Percentiles rank a stretch among this genome's conserved stretches.
Conservation (phyloP, 2,329 filamentous ascomycete genomes). For the Aspergillus ochraceus region DNA sequence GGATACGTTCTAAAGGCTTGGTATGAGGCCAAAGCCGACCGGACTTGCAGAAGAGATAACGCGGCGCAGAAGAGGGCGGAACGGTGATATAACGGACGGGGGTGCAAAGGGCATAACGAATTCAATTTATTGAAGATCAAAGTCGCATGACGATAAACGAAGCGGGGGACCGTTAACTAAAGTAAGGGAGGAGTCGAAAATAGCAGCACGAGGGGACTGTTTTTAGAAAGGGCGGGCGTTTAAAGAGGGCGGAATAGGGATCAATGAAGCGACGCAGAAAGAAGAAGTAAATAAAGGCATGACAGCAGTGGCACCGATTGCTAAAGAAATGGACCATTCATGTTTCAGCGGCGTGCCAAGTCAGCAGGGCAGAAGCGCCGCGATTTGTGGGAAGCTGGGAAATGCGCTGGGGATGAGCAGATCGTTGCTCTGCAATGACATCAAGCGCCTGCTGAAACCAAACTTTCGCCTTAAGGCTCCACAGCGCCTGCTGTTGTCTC, state of each 20-base stretch:
- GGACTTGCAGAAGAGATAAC: background rate
- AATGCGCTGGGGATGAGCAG: constrained; percentile 24
- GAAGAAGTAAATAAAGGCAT: constrained; percentile 24
- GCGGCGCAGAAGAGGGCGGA: background rate
- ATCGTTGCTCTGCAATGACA: constrained; percentile 28
- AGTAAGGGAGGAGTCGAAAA: background rate
- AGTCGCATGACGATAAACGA: too few species aligned
- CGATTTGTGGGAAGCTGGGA: constrained; percentile 29
- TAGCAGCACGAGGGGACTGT: background rate
- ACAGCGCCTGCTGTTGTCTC: constrained; percentile 6
- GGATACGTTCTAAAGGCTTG: background rate
- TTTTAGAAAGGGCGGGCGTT: constrained; percentile 1
- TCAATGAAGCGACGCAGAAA: constrained; percentile 8
- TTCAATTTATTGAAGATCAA: background rate
- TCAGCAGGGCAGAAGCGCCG: constrained; percentile 16
- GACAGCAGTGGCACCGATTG: constrained; percentile 30
- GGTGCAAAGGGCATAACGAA: background rate
- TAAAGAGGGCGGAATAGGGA: constrained; percentile 6
- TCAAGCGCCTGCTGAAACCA: constrained; percentile 39
- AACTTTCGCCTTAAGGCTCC: background rate
- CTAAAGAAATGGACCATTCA: constrained; percentile 13
- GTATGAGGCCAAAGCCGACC: background rate
- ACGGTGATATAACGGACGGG: background rate
- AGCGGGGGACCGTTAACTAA: background rate
- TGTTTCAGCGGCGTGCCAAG: constrained; percentile 14